Evolutionary conservation across 768 basidiomycete species (phyloP), one percentile per base, ranked within the genome.

Genomic region (Russula abietina): DNA sequence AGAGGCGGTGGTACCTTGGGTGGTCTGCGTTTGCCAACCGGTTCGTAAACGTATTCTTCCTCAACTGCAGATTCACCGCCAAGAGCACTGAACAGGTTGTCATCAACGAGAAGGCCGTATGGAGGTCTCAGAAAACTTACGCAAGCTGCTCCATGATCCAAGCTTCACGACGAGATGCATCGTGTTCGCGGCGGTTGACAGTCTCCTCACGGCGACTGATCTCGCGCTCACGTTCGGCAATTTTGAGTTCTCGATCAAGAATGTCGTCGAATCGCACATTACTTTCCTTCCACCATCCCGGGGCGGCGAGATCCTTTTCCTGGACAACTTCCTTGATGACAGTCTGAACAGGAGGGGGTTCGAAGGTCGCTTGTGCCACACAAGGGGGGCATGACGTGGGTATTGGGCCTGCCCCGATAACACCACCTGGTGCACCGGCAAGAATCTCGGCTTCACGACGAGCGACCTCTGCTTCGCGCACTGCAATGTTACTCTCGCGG

Each of bases 131-230:
- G 14, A 28, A 46, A 4, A 78, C 86, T 67, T 78, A 93, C 92
- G 90, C 85, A 39, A 93, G 83, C 69, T 93, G 91, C 65, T 93
- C 92, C 91, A 93, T 92, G 69, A 93, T 92, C 91, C 91, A 93
- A 32, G 77, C 80, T 73, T 93, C 91, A 61, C 91, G 90, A 68
- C 91, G 83, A 55, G 90, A 85, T 58, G 91, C 89, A 70, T 93
- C 91, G 46, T 91, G 88, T 71, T 93, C 91, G 59, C 91, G 79
- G 60, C 88, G 87, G 70, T 93, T 93, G 64, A 93, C 85, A 54
- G 78, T 82, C 71, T 93, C 91, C 73, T 93, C 91, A 41, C 91
- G 88, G 56, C 87, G 85, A 69, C 89, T 86, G 60, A 93, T 91
- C 64, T 93, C 92, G 30, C 91, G 82, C 68, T 93, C 91, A 61